phyloP scores from a whole-genome alignment of 805 yeast species.

The Debaryomyces hansenii region DNA sequence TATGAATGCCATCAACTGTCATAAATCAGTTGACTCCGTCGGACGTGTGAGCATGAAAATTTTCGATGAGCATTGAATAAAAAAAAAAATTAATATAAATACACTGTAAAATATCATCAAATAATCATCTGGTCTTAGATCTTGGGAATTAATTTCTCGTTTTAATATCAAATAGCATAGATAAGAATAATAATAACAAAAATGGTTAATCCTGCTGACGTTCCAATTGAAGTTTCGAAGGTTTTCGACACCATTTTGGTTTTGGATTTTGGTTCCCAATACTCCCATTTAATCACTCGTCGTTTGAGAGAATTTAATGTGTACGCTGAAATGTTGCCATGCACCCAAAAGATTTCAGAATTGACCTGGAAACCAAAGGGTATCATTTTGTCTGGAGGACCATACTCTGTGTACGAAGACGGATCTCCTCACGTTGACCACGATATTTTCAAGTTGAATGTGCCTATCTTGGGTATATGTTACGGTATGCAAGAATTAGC shows the following conservation, averaged over 20 bases:
- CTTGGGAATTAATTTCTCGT: neutral
- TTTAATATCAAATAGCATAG: neutral
- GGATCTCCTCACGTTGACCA: slow-evolving; percentile 98
- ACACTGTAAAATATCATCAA: neutral
- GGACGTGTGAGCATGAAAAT: neutral
- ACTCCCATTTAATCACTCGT: slow-evolving; percentile 94
- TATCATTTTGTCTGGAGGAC: slow-evolving; percentile 94
- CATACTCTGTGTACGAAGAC: slow-evolving; percentile 93
- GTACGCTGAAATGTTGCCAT: slow-evolving; percentile 98
- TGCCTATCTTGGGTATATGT: slow-evolving; percentile 96
- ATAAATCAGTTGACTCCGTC: no score
- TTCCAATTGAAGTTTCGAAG: slow-evolving; percentile 67
- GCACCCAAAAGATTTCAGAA: slow-evolving; percentile 95
- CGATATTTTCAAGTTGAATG: slow-evolving; percentile 84
- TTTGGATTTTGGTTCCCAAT: slow-evolving; percentile 97
- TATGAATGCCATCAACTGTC: no score
- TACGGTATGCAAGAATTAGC: slow-evolving; percentile 99
- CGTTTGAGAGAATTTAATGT: slow-evolving; percentile 97
- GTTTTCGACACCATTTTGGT: slow-evolving; percentile 96
- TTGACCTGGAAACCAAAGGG: slow-evolving; percentile 95
- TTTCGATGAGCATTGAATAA: neutral
- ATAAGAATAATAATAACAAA: neutral
- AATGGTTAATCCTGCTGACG: slow-evolving; percentile 20
- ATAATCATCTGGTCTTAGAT: neutral
- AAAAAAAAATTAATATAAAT: neutral